Evolutionary conservation across 108 stramenopile genomes (phyloP).

Genomic region (Cyclotella baltica): DNA sequence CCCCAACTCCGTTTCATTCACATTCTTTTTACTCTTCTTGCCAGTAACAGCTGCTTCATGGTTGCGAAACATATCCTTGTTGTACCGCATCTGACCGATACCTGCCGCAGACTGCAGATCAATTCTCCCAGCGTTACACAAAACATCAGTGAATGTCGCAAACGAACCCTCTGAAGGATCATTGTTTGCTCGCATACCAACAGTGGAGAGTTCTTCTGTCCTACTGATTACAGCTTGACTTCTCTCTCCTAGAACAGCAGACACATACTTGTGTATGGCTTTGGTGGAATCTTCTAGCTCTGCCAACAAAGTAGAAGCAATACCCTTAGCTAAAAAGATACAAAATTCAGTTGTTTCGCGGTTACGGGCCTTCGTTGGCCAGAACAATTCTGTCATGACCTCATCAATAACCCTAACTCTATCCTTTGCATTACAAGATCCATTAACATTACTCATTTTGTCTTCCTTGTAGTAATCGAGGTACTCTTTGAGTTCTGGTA

Average conservation of each 20-base stretch:
- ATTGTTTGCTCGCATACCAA: slow-evolving; percentile 29
- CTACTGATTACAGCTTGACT: slow-evolving; percentile 8
- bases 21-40: neutral
- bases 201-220: neutral
- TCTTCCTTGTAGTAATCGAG: slow-evolving; percentile 22
- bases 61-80: neutral
- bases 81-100: slow-evolving; percentile 17
- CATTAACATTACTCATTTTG: slow-evolving; percentile 12
- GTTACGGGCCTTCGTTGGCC: slow-evolving; percentile 8
- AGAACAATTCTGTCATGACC: slow-evolving; percentile 17
- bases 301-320: neutral
- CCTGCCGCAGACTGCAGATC: slow-evolving; percentile 2
- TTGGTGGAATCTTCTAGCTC: neutral
- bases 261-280: neutral
- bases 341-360: neutral
- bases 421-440: neutral
- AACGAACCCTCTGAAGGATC: slow-evolving; percentile 27
- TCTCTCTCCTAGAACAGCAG: neutral
- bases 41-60: slow-evolving; percentile 1
- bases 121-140: neutral
- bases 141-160: slow-evolving; percentile 10
- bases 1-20: neutral
- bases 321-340: neutral
- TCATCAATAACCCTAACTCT: slow-evolving; percentile 15
- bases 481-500: slow-evolving; percentile 16